Percentiles rank a stretch among this genome's conserved stretches.
Conservation (phyloP, 2,329 filamentous ascomycete species). For the Xylariaceae sp. region DNA sequence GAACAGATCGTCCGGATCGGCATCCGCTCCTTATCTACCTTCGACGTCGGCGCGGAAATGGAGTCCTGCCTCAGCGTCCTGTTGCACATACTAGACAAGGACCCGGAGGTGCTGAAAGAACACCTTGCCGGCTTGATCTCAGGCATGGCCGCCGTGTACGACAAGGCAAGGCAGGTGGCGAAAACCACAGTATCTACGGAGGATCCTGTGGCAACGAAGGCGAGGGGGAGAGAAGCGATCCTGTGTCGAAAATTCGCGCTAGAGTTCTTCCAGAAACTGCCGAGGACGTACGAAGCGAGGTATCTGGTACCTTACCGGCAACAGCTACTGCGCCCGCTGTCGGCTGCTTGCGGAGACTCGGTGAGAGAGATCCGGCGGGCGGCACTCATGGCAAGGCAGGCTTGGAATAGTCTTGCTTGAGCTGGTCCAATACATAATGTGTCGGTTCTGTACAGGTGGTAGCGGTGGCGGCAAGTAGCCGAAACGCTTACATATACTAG, state of each 20-base stretch:
- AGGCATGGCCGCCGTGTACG: constrained; percentile 45
- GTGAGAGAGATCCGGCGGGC: constrained; percentile 55
- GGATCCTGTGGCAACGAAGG: constrained; percentile 1
- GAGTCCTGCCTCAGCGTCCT: constrained; percentile 53
- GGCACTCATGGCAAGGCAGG: constrained; percentile 51
- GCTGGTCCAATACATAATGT: constrained; percentile 21
- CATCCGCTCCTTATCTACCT: constrained; percentile 49
- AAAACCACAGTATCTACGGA: too few relatives aligned
- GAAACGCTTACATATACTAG: neutral
- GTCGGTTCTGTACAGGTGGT: neutral
- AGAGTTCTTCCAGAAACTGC: constrained; percentile 51
- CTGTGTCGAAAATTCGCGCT: constrained; percentile 52
- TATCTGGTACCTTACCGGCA: constrained; percentile 49
- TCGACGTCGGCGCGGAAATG: constrained; percentile 45
- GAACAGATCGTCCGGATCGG: constrained; percentile 51
- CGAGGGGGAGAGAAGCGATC: constrained; percentile 21
- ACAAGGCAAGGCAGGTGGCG: constrained; percentile 29
- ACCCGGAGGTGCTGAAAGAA: constrained; percentile 48
- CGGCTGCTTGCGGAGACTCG: constrained; percentile 55
- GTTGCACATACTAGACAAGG: constrained; percentile 49
- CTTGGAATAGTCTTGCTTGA: constrained; percentile 48
- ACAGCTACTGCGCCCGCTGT: constrained; percentile 50
- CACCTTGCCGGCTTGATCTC: constrained; percentile 54
- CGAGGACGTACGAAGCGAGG: constrained; percentile 51
- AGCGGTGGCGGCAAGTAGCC: neutral